Evolutionary conservation across 2,329 filamentous ascomycete species (phyloP).

Genomic region (Aspergillus ochraceus): DNA sequence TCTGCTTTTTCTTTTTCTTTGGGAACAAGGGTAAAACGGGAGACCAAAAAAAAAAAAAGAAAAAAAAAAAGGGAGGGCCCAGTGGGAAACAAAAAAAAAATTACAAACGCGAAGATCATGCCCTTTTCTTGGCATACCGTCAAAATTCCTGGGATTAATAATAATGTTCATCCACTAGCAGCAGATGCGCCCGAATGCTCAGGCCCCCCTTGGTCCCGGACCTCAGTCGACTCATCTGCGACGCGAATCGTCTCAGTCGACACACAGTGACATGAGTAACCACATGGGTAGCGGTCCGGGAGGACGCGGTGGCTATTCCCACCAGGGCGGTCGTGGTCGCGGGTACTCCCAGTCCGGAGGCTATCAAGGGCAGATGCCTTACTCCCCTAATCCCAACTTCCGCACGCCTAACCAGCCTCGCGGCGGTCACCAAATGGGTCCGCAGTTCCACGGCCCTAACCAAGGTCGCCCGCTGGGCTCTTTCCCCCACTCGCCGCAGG

Average conservation of each 20-base stretch:
- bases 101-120: background rate
- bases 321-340: constrained; percentile 57
- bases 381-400: constrained; percentile 56
- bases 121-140: constrained; percentile 16
- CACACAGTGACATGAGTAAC: constrained; percentile 70
- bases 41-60: constrained; percentile 1
- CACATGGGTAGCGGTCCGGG: constrained; percentile 52
- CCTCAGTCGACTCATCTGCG: constrained; percentile 75
- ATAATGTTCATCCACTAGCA: constrained; percentile 23
- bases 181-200: constrained; percentile 68
- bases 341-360: constrained; percentile 52
- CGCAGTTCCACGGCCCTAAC: constrained; percentile 49
- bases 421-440: constrained; percentile 52
- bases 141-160: constrained; percentile 13
- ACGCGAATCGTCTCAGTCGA: constrained; percentile 81
- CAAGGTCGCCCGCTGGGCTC: constrained; percentile 45
- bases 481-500: constrained; percentile 65
- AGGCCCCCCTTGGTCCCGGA: constrained; percentile 61
- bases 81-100: background rate
- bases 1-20: background rate
- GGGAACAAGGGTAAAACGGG: background rate
- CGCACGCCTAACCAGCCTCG: constrained; percentile 54
- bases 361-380: constrained; percentile 54
- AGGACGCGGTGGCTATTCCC: constrained; percentile 54
- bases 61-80: background rate